Conservation (phyloP, 345 rosid species). For the Bruguiera parviflora region DNA sequence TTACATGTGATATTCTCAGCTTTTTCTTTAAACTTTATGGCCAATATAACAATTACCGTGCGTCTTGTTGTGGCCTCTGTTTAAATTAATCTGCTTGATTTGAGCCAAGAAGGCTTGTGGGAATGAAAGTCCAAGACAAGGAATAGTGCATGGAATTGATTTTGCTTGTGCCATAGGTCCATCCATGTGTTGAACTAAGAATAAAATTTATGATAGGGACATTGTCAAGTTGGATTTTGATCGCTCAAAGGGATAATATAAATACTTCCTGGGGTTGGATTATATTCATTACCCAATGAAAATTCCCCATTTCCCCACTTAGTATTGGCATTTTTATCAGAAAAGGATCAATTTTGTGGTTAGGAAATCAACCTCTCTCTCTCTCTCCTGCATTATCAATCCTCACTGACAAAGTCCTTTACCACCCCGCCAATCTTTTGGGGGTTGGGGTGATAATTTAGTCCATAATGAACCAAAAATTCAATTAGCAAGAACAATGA, state of each 20-base stretch:
- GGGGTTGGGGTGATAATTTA: conserved; percentile 20
- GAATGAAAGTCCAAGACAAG: conserved; percentile 13
- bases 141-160: conserved; percentile 17
- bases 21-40: conserved; percentile 9
- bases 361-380: conserved; percentile 2
- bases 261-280: conserved; percentile 19
- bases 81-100: conserved; percentile 26
- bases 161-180: conserved; percentile 9
- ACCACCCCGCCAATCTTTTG: conserved; percentile 2
- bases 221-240: conserved; percentile 27
- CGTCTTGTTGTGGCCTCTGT: conserved; percentile 11
- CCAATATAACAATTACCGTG: conserved; percentile 28
- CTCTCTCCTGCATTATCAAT: conserved; percentile 10
- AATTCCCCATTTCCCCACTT: conserved; percentile 27
- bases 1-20: conserved; percentile 20
- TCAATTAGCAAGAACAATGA: conserved; percentile 30
- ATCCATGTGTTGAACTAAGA: conserved; percentile 18
- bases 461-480: conserved; percentile 15
- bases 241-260: conserved; percentile 8
- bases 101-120: conserved; percentile 33
- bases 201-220: conserved; percentile 20
- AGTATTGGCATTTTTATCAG: conserved; percentile 15
- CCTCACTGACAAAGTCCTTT: conserved; percentile 10
- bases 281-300: conserved; percentile 30
- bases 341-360: neutral